Conservation (phyloP, 2,329 filamentous ascomycete genomes). For the Bipolaris zeicola region DNA sequence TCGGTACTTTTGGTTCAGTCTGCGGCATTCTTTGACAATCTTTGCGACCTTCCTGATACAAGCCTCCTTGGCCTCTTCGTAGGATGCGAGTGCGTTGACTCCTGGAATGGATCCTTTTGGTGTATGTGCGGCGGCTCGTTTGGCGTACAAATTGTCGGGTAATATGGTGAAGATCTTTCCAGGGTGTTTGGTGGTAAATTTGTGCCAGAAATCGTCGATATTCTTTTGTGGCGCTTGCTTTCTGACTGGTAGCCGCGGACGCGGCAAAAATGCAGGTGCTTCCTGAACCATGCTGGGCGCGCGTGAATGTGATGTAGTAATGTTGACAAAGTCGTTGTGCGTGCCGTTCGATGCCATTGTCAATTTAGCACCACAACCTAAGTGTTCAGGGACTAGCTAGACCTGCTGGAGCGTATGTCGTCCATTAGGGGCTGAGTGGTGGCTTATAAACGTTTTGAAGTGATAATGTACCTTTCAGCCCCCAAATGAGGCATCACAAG, state of each 20-base stretch:
- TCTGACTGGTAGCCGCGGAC: constrained; percentile 42
- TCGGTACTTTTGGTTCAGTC: constrained; percentile 83
- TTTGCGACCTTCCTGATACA: constrained; percentile 67
- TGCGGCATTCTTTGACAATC: constrained; percentile 68
- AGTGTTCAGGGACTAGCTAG: constrained; percentile 24
- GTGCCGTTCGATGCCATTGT: constrained; percentile 46
- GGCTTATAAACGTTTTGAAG: constrained; percentile 32
- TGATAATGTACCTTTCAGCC: constrained; percentile 34
- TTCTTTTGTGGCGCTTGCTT: constrained; percentile 67
- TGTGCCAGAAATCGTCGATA: constrained; percentile 75
- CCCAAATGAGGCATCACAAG: constrained; percentile 35
- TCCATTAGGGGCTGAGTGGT: constrained; percentile 36
- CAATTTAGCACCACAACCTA: constrained; percentile 23
- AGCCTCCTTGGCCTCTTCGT: constrained; percentile 71
- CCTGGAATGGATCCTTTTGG: constrained; percentile 62
- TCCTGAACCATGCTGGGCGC: constrained; percentile 46
- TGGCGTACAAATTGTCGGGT: constrained; percentile 69
- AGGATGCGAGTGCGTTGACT: constrained; percentile 68
- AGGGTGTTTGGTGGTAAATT: constrained; percentile 70
- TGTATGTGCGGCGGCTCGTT: constrained; percentile 62
- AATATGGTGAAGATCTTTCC: constrained; percentile 75
- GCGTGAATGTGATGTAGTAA: constrained; percentile 44
- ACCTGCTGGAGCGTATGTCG: constrained; percentile 22
- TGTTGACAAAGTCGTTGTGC: constrained; percentile 45
- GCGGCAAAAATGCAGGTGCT: constrained; percentile 19